Evolutionary conservation across 2,329 filamentous ascomycete genomes (phyloP).

Genomic region (Nigrospora osmanthi): DNA sequence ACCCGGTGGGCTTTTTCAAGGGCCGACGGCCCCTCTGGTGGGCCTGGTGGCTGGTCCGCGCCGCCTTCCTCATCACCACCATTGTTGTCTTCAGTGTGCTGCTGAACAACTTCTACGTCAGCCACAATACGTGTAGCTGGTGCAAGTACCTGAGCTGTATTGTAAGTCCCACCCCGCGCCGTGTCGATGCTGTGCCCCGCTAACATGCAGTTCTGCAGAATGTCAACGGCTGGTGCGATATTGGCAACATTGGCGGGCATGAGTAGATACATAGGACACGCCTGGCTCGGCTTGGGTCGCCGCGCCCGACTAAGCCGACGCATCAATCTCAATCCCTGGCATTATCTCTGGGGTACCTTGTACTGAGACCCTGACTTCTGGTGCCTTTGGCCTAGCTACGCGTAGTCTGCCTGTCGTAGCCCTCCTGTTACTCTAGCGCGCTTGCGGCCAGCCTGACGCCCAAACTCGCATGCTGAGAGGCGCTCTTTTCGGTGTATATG

Average conservation of each 20-base stretch:
- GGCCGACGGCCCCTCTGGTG: constrained; percentile 92
- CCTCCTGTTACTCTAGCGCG: no score
- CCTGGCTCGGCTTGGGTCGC: no score
- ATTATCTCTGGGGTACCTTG: no score
- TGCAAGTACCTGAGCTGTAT: constrained; percentile 94
- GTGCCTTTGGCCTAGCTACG: no score
- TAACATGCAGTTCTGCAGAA: constrained; percentile 9
- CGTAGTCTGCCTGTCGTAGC: no score
- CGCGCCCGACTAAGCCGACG: no score
- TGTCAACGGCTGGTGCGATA: constrained; percentile 23
- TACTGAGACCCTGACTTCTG: no score
- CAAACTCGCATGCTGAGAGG: no score
- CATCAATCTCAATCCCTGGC: no score
- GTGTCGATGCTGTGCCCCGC: background rate
- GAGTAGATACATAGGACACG: no score
- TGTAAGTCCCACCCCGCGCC: constrained; percentile 47
- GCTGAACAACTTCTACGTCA: constrained; percentile 84
- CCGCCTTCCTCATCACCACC: constrained; percentile 68
- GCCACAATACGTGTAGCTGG: constrained; percentile 72
- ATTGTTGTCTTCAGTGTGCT: constrained; percentile 81
- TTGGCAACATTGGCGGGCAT: constrained; percentile 13
- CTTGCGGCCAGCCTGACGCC: no score
- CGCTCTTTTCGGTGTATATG: no score
- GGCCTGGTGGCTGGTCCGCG: constrained; percentile 90
- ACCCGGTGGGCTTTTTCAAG: constrained; percentile 75